A percentile compares a stretch with the other conserved stretches of the same genome.
These are phyloP conservation scores for Alternaria sp. DNA, from an alignment of 2,329 filamentous ascomycete genomes.

Conservation along the genomic window DNA sequence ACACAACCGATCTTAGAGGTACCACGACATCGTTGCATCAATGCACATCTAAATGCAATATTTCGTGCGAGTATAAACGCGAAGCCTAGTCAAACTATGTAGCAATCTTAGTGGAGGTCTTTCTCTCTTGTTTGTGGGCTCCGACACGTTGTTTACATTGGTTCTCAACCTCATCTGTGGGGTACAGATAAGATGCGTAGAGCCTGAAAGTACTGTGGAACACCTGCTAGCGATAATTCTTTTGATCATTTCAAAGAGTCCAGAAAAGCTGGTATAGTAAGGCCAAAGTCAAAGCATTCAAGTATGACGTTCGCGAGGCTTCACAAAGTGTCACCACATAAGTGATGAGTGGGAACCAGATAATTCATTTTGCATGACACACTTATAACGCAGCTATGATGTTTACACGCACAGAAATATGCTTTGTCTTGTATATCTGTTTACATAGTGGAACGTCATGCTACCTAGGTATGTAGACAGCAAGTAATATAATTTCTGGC, in stretches of 20 bases:
- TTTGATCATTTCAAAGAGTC: not conserved
- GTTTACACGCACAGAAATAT: not conserved
- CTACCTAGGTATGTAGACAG: not conserved
- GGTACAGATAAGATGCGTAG: not conserved
- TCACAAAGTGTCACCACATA: not conserved
- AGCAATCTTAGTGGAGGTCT: not conserved
- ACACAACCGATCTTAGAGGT: not conserved
- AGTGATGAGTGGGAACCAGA: not conserved
- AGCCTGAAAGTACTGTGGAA: not conserved
- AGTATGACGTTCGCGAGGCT: not conserved
- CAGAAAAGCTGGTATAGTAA: not conserved
- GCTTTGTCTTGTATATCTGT: not conserved
- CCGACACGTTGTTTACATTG: not conserved
- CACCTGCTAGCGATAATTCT: not conserved
- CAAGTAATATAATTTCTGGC: not conserved
- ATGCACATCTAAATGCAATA: not conserved
- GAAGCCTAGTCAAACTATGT: not conserved
- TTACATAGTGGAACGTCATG: not conserved
- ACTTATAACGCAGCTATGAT: not conserved
- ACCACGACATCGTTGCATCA: not conserved
- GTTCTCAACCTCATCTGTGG: not conserved
- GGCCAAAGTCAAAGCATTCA: not conserved
- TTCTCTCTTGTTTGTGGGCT: not conserved
- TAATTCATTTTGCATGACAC: not conserved
- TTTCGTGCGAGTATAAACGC: accelerated